A percentile compares a stretch with the other conserved stretches of the same genome.
Evolutionary conservation across 305 asterid species (phyloP).

Genomic region (Nicotiana rustica): DNA sequence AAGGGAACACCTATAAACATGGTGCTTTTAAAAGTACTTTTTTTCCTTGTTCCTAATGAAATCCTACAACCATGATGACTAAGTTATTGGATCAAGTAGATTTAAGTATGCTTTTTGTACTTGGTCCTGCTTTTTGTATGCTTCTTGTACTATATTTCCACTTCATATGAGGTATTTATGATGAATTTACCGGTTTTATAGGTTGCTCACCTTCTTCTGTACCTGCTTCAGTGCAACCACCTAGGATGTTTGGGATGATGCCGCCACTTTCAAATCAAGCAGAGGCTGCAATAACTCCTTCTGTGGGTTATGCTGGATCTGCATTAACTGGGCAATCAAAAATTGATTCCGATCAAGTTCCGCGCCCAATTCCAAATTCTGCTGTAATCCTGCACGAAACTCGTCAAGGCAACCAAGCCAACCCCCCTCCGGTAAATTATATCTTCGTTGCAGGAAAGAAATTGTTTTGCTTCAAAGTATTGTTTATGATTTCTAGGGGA

Average conservation of each 20-base stretch:
- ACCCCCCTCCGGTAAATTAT: slow-evolving; percentile 88
- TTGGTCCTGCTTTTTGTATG: not conserved
- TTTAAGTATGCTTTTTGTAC: not conserved
- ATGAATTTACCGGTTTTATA: slow-evolving; percentile 49
- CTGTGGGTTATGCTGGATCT: slow-evolving; percentile 58
- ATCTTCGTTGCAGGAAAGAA: slow-evolving; percentile 24
- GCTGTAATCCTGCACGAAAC: slow-evolving; percentile 80
- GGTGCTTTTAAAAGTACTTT: not conserved
- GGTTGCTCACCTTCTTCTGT: slow-evolving; percentile 70
- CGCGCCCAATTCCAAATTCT: slow-evolving; percentile 80
- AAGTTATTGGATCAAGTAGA: not conserved
- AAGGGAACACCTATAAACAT: not conserved
- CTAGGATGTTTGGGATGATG: slow-evolving; percentile 79
- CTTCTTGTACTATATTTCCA: not conserved
- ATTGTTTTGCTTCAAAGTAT: not conserved
- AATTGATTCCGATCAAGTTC: slow-evolving; percentile 89
- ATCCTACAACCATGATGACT: not conserved
- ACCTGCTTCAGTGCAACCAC: slow-evolving; percentile 73
- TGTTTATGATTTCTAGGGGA: slow-evolving; percentile 3
- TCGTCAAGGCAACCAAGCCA: slow-evolving; percentile 92
- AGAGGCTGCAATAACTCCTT: slow-evolving; percentile 53
- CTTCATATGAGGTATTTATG: slow-evolving; percentile 35
- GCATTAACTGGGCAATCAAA: slow-evolving; percentile 67
- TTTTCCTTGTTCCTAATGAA: slow-evolving; percentile 1
- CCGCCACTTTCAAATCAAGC: slow-evolving; percentile 74